Evolutionary conservation across 805 yeast genomes (phyloP).

Genomic region (Sugiyamaella qingdaonensis): DNA sequence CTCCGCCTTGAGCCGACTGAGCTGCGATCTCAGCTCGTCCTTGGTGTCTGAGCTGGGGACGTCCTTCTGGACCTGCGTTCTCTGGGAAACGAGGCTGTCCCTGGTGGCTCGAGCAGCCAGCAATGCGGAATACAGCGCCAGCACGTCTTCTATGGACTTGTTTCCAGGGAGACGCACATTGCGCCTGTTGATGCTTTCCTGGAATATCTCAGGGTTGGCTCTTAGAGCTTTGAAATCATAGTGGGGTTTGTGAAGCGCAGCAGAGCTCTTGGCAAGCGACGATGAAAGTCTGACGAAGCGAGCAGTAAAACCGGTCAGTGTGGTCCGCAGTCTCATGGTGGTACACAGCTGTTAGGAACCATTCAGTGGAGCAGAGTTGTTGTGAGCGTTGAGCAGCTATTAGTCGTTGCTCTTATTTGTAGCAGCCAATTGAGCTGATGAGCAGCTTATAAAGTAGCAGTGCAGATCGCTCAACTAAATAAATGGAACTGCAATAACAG

Average conservation of each 20-base stretch:
- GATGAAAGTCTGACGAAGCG: neutral
- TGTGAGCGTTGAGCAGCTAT: too few species aligned
- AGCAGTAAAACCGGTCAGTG: neutral
- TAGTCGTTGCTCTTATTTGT: too few species aligned
- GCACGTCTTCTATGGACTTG: constrained; percentile 24
- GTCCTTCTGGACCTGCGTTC: constrained; percentile 19
- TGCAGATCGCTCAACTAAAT: too few species aligned
- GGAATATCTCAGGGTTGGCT: constrained; percentile 16
- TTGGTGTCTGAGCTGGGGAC: neutral
- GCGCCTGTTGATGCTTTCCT: constrained; percentile 25
- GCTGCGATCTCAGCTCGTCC: neutral
- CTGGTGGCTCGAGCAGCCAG: constrained; percentile 9
- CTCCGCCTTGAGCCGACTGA: constrained; percentile 19
- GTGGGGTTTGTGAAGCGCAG: constrained; percentile 21
- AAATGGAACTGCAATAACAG: too few species aligned
- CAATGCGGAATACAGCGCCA: constrained; percentile 23
- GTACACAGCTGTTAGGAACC: too few species aligned
- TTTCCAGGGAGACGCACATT: constrained; percentile 18
- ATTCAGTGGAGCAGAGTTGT: too few species aligned
- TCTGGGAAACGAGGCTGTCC: constrained; percentile 13
- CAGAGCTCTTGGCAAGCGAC: constrained; percentile 1
- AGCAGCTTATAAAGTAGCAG: too few species aligned
- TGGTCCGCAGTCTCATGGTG: too few species aligned
- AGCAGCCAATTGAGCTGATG: too few species aligned
- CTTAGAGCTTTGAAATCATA: constrained; percentile 18